phyloP scores from a whole-genome alignment of 148 eudicot species.

The Talinum fruticosum region DNA sequence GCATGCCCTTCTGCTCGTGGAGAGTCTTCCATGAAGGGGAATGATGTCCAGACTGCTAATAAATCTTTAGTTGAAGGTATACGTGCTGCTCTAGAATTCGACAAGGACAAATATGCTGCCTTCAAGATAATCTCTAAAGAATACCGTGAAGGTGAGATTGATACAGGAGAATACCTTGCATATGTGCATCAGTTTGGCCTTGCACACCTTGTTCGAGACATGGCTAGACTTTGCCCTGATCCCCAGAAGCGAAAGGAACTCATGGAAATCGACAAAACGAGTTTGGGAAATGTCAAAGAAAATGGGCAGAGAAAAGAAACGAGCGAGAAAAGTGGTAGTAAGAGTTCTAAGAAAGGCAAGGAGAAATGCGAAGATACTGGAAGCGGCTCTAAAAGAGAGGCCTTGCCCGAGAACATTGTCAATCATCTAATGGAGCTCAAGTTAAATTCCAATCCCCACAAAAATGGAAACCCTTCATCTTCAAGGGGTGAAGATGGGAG shows the following conservation, averaged over 20 bases:
- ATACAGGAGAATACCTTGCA: constrained; percentile 53
- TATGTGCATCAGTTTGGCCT: constrained; percentile 74
- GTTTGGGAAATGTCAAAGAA: constrained; percentile 19
- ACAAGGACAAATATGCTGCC: constrained; percentile 55
- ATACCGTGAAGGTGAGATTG: constrained; percentile 65
- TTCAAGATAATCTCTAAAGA: constrained; percentile 70
- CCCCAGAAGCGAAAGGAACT: constrained; percentile 58
- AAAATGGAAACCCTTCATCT: constrained; percentile 38
- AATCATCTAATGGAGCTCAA: constrained; percentile 52
- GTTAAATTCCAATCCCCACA: constrained; percentile 38
- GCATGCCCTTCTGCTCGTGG: constrained; percentile 23
- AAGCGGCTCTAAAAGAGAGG: constrained; percentile 28
- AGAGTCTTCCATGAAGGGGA: constrained; percentile 32
- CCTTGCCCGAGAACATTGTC: constrained; percentile 36
- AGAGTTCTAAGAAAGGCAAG: constrained; percentile 53
- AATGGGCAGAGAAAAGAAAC: constrained; percentile 23
- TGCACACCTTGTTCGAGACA: constrained; percentile 65
- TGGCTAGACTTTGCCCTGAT: constrained; percentile 81
- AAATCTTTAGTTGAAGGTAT: constrained; percentile 69
- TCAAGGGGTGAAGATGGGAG: constrained; percentile 40
- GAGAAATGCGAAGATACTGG: constrained; percentile 42
- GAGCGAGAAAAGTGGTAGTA: constrained; percentile 26
- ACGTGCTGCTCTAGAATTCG: constrained; percentile 52
- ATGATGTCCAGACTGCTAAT: constrained; percentile 53
- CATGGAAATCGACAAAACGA: constrained; percentile 41